These are phyloP conservation scores for Ogataea neopini DNA, from an alignment of 805 yeast species.

Conservation along the genomic window DNA sequence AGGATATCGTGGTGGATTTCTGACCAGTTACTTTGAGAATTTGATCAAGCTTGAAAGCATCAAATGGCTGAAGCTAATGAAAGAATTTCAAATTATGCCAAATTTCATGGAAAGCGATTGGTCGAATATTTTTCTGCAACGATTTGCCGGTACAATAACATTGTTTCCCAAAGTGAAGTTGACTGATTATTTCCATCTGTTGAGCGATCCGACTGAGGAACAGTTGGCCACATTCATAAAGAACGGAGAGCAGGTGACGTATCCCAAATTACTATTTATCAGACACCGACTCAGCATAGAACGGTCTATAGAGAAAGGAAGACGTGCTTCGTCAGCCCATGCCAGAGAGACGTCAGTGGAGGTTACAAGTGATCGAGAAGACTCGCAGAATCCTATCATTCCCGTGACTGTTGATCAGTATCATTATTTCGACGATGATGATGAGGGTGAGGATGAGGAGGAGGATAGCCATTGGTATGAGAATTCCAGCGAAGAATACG, in stretches of 20 bases:
- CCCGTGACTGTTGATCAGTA: not conserved
- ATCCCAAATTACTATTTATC: constrained; percentile 65
- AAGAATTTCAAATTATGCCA: constrained; percentile 67
- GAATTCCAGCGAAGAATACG: constrained; percentile 2
- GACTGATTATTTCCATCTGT: constrained; percentile 59
- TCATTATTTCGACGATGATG: constrained; percentile 2
- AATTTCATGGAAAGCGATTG: constrained; percentile 73
- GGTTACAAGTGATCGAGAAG: constrained; percentile 7
- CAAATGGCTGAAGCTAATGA: constrained; percentile 73
- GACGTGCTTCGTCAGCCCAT: constrained; percentile 26
- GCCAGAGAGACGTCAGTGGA: constrained; percentile 17
- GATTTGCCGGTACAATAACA: constrained; percentile 73
- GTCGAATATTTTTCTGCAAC: constrained; percentile 75
- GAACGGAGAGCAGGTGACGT: constrained; percentile 66
- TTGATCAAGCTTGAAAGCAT: constrained; percentile 68
- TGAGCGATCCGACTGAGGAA: constrained; percentile 67
- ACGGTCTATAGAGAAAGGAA: constrained; percentile 57
- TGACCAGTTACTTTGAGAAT: constrained; percentile 71
- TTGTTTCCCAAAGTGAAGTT: constrained; percentile 69
- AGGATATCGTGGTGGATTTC: constrained; percentile 74
- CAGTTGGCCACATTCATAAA: constrained; percentile 54
- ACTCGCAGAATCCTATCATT: not conserved
- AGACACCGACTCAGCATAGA: constrained; percentile 67
- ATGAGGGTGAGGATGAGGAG: constrained; percentile 1
- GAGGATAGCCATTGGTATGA: constrained; percentile 3